Percentiles rank a stretch among this genome's conserved stretches.
These are phyloP conservation scores for Iris macrosiphon DNA, from an alignment of 106 monocot genomes.

Conservation along the genomic window DNA sequence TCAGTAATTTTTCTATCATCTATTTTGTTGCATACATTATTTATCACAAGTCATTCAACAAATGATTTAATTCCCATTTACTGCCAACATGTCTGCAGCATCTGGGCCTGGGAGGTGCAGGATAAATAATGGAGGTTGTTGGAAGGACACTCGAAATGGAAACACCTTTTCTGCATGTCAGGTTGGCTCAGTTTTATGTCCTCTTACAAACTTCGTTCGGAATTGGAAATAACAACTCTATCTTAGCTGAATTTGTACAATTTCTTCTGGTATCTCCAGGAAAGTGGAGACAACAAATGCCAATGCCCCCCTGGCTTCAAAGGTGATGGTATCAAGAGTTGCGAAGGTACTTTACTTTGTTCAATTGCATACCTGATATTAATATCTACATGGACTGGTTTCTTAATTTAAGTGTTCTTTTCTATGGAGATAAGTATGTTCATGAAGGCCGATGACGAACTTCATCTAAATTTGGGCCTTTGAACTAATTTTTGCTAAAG, in stretches of 20 bases:
- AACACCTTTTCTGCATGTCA: conserved; percentile 77
- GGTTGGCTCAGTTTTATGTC: conserved; percentile 26
- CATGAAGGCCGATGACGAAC: too few relatives aligned
- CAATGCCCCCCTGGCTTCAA: conserved; percentile 76
- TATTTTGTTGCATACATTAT: not conserved
- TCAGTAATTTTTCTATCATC: too few relatives aligned
- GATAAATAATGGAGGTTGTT: conserved; percentile 94
- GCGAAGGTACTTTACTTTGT: conserved; percentile 69
- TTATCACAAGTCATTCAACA: too few relatives aligned
- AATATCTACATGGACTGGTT: too few relatives aligned
- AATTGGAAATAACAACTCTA: too few relatives aligned
- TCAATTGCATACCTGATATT: too few relatives aligned
- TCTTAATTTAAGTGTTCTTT: too few relatives aligned
- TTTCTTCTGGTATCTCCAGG: conserved; percentile 35
- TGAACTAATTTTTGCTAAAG: too few relatives aligned
- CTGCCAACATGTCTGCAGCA: conserved; percentile 37
- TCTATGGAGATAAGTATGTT: too few relatives aligned
- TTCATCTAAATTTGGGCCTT: too few relatives aligned
- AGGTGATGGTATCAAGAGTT: conserved; percentile 70
- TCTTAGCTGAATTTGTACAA: too few relatives aligned
- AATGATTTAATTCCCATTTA: not conserved
- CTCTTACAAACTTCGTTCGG: too few relatives aligned
- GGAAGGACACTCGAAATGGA: conserved; percentile 49
- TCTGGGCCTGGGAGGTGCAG: conserved; percentile 78
- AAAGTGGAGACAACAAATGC: conserved; percentile 62